Conservation (phyloP, 2,329 filamentous ascomycete species). For the Fusarium oligoseptatum region DNA sequence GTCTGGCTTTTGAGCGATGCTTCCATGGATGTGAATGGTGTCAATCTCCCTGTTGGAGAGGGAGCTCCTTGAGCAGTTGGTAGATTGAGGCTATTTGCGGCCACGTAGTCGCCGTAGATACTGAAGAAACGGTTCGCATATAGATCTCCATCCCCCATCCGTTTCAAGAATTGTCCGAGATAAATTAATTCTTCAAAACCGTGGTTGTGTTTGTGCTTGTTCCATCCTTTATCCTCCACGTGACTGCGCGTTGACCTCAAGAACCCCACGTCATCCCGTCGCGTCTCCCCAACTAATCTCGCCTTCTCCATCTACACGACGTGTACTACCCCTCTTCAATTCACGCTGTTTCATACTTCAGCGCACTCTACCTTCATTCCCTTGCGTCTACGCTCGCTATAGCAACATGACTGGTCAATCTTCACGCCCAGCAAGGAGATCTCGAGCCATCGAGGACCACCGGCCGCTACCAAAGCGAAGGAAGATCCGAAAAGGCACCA, state of each 20-base stretch:
- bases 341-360: not conserved
- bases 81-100: not conserved
- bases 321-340: not conserved
- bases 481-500: not conserved
- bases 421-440: not conserved
- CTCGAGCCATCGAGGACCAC: not conserved
- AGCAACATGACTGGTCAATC: not conserved
- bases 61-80: not conserved
- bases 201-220: not conserved
- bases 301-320: not conserved
- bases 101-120: not conserved
- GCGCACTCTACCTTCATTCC: not conserved
- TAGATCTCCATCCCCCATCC: not conserved
- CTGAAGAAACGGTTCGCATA: not conserved
- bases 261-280: not conserved
- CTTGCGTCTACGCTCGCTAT: not conserved
- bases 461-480: not conserved
- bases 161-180: not conserved
- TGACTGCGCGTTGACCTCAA: constrained; percentile 1
- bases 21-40: constrained; percentile 1
- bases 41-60: constrained; percentile 6
- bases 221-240: not conserved
- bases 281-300: not conserved
- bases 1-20: constrained; percentile 14
- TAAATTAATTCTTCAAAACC: not conserved